Evolutionary conservation across 2,329 filamentous ascomycete species (phyloP), one percentile per base, ranked within the genome.

Genomic region (Zalaria sp.): DNA sequence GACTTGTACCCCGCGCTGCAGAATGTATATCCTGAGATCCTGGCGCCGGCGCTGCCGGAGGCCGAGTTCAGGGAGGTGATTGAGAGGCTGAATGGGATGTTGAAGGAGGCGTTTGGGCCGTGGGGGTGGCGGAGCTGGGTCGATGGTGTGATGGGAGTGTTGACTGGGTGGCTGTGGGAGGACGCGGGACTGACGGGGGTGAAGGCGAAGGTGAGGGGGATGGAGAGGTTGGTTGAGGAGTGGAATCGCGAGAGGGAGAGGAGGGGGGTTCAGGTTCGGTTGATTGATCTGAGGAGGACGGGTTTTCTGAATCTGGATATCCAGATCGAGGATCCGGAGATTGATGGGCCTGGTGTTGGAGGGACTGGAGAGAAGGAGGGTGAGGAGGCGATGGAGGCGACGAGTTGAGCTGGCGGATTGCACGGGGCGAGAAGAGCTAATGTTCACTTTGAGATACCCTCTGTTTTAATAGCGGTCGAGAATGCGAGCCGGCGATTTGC

Each of bases 151-250:
- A 58, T 96, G 51, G 87, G 89, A 2, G 68, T 93, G 4, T 62
- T 87, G 29, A 96, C 91, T 0, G 84, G 89, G 25, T 98, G 88
- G 84, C 55, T 96, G 29, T 96, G 87, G 86, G 91, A 98, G 45
- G 89, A 96, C 57, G 53, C 89, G 25, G 87, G 89, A 2, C 63
- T 85, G 31, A 83, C 83, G 3, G 77, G 73, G 5, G 73, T 82
- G 45, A 96, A 96, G 65, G 66, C 69, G 25, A 73, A 79, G 42
- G 60, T 94, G 37, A 73, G 70, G 42, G 70, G 65, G 6, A 64
- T 95, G 11, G 91, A 98, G 62, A 61, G 60, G 32, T 94, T 84
- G 78, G 73, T 98, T 41, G 83, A 93, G 49, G 72, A 77, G 45
- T 95, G 89, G 88, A 98, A 98, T 58, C 57, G 59, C 5, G 75